phyloP scores from a whole-genome alignment of 306 rosid genomes.

The Oxytropis ochrocephala region DNA sequence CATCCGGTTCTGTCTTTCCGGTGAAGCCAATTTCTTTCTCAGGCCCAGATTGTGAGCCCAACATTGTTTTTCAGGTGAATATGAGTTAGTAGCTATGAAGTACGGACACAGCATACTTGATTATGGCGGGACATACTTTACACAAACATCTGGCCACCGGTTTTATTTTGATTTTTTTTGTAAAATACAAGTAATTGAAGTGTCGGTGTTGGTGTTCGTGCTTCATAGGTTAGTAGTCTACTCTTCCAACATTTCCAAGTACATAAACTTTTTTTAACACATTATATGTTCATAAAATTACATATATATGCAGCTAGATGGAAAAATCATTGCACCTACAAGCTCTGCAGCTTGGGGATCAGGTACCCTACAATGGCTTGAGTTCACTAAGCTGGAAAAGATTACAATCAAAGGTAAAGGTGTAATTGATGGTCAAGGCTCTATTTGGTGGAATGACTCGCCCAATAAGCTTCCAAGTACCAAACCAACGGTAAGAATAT shows the following conservation, averaged over 20 bases:
- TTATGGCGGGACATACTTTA: too few species aligned
- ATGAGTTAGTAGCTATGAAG: too few species aligned
- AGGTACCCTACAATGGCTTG: conserved; percentile 65
- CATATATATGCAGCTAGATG: conserved; percentile 53
- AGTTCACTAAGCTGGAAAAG: conserved; percentile 45
- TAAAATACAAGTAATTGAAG: too few species aligned
- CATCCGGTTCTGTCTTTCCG: conserved; percentile 63
- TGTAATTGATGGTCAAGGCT: conserved; percentile 75
- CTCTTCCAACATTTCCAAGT: neutral
- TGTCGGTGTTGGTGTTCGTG: too few species aligned
- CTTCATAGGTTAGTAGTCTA: too few species aligned
- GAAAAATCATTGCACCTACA: conserved; percentile 67
- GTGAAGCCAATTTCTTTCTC: conserved; percentile 55
- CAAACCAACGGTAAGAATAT: conserved; percentile 52
- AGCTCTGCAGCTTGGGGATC: conserved; percentile 52
- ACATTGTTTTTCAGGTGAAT: conserved; percentile 63
- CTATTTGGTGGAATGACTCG: conserved; percentile 61
- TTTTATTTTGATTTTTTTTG: too few species aligned
- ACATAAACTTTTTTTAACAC: neutral
- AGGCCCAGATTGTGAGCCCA: conserved; percentile 44
- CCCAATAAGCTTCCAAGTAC: conserved; percentile 39
- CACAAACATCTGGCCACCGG: too few species aligned
- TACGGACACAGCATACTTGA: too few species aligned
- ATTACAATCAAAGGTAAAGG: conserved; percentile 65
- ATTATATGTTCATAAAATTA: neutral